A percentile compares a stretch with the other conserved stretches of the same genome.
phyloP scores from a whole-genome alignment of 139 green algal species.

The Microglena sp. region DNA sequence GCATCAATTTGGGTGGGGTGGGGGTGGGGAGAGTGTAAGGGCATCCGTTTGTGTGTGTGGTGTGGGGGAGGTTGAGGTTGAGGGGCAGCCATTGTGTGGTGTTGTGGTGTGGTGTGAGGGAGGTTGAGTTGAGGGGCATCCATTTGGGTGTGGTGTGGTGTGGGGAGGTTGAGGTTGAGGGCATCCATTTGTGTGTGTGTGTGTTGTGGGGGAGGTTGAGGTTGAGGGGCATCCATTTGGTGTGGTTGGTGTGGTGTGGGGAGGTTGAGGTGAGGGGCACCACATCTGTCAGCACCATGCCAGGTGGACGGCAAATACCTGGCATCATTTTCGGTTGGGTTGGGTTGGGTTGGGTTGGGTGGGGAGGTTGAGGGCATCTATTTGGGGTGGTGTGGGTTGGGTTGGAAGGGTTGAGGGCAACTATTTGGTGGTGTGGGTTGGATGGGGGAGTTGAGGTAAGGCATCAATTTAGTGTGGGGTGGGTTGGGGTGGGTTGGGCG shows the following conservation, averaged over 20 bases:
- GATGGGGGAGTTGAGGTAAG: no score
- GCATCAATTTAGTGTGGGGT: no score
- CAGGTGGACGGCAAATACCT: slow-evolving; percentile 57
- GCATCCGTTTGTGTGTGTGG: neutral
- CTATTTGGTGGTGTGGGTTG: neutral
- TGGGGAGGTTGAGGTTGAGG: slow-evolving; percentile 2
- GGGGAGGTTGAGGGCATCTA: neutral
- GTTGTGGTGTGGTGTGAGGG: neutral
- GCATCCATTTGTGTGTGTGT: slow-evolving; percentile 6
- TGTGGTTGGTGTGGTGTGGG: no score
- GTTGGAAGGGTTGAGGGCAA: neutral
- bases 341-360: neutral
- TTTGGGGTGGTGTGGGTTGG: neutral
- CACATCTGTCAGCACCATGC: slow-evolving; percentile 71
- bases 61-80: neutral
- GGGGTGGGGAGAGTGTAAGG: slow-evolving; percentile 1
- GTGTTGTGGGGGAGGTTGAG: neutral
- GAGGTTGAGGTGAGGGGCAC: no score
- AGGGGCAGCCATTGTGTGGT: neutral
- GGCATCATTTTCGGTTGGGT: no score
- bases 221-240: neutral
- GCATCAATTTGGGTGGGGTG: no score
- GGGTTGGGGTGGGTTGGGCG: neutral
- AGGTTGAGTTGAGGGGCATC: neutral
- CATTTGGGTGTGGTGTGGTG: slow-evolving; percentile 4